phyloP scores from a whole-genome alignment of 345 rosid genomes.

The Turritis glabra region DNA sequence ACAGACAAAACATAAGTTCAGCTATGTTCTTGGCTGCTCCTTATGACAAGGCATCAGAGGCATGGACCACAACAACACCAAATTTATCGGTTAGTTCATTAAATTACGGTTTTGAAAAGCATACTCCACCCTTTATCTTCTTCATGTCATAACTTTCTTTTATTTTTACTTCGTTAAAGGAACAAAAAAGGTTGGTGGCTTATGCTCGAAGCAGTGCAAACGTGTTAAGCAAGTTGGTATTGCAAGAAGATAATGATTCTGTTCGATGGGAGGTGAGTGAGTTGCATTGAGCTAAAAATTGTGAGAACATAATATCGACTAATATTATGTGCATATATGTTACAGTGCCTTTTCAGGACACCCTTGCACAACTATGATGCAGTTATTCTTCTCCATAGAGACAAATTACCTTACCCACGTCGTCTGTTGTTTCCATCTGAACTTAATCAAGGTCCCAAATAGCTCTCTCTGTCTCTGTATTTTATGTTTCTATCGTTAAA shows the following conservation, averaged over 20 bases:
- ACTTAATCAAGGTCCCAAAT: slow-evolving; percentile 59
- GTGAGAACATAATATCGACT: background rate
- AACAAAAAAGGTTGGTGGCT: slow-evolving; percentile 78
- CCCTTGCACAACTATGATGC: slow-evolving; percentile 89
- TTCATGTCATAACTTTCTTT: slow-evolving; percentile 9
- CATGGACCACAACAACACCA: slow-evolving; percentile 80
- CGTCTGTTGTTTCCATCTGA: slow-evolving; percentile 79
- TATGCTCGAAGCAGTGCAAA: slow-evolving; percentile 89
- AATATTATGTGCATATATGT: background rate
- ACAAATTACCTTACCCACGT: slow-evolving; percentile 67
- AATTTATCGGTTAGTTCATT: slow-evolving; percentile 62
- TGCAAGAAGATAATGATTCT: slow-evolving; percentile 56
- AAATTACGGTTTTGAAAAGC: background rate
- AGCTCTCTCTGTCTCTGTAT: background rate
- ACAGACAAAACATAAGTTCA: slow-evolving; percentile 50
- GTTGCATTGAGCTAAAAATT: background rate
- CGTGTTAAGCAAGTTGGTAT: slow-evolving; percentile 64
- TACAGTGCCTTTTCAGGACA: slow-evolving; percentile 88
- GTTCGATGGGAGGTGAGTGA: slow-evolving; percentile 83
- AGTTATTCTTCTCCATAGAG: slow-evolving; percentile 80
- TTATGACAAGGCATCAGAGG: slow-evolving; percentile 90
- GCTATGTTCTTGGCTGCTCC: slow-evolving; percentile 88
- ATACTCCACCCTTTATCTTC: background rate
- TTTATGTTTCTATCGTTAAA: background rate
- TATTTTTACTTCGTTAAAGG: slow-evolving; percentile 46